Evolutionary conservation across 768 basidiomycete genomes (phyloP), one percentile per base, ranked within the genome.

Genomic region (Coprinopsis strossmayeri): DNA sequence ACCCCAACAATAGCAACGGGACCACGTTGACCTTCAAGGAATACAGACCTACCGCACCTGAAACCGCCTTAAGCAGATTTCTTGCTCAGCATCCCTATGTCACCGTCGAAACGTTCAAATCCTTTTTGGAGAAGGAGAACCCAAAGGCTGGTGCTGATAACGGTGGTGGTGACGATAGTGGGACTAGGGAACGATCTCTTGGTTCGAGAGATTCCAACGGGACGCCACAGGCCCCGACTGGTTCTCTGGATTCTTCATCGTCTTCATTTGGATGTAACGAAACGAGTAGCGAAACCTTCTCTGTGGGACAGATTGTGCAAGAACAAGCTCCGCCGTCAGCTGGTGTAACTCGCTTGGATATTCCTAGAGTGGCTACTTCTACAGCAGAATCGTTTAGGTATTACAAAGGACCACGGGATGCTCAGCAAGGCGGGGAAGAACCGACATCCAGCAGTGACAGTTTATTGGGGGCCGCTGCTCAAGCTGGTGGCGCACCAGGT

Each of bases 31-130:
- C 47, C 24, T 57, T 54, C 47, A 49, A 37, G 30, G 39, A 46
- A 9, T 57, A 61, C 50, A 35, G 52, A 20, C 53, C 55, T 27
- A 40, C 50, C 34, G 20, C 40, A 3, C 37, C 50, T 11, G 23
- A 50, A 3, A 38, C 52, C 13, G 52, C 53, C n/a, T 45, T 48
- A 26, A 57, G 44, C 21, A 46, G 56, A 26, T 40, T 57, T 3
- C 41, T 54, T 9, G 51, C 54, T 2, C 52, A 48, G 27, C 56
- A 53, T n/a, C 55, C 55, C 5, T 45, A 57, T 2, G 35, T 56
- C 11, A 50, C 48, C 12, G 56, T 53, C 34, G 56, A 58, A 39
- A 53, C 47, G 38, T 56, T 58, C 25, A 20, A 2, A 23, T 7
- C 27, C 13, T 18, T 37, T 20, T 23, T 23, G 13, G 45, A 23